These are phyloP conservation scores for Parietaria judaica DNA, from an alignment of 306 rosid species.

Conservation along the genomic window DNA sequence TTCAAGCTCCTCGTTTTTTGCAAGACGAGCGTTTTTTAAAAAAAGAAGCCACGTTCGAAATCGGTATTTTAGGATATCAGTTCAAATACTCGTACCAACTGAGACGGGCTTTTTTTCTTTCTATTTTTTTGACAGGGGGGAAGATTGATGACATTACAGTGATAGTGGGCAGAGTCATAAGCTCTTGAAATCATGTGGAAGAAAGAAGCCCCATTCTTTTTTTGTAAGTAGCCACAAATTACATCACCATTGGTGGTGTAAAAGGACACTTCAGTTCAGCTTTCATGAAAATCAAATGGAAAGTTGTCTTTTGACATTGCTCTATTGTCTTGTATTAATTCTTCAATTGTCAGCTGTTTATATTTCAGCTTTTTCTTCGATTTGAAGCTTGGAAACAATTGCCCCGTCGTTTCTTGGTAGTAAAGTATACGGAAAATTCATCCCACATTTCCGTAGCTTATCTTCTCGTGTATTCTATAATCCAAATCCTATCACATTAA, in stretches of 20 bases:
- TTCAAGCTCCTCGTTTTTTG: not conserved
- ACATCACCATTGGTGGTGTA: not conserved
- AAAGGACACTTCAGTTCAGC: not conserved
- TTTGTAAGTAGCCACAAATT: not conserved
- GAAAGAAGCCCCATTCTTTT: not conserved
- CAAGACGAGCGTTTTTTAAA: not conserved
- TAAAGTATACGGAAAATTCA: no score
- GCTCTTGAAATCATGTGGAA: slow-evolving; percentile 30
- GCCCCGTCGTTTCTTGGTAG: no score
- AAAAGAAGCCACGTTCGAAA: no score
- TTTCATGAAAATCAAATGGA: not conserved
- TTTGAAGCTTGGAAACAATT: no score
- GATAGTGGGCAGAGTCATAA: slow-evolving; percentile 64
- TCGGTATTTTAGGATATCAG: no score
- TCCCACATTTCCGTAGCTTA: no score
- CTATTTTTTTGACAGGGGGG: slow-evolving; percentile 45
- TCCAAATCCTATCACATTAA: no score
- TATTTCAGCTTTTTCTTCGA: no score
- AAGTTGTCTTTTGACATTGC: not conserved
- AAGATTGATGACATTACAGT: slow-evolving; percentile 82
- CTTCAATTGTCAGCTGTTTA: no score
- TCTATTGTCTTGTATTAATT: not conserved
- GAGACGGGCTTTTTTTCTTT: slow-evolving; percentile 4
- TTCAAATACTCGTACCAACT: slow-evolving; percentile 8
- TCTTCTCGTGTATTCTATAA: no score